A percentile compares a stretch with the other conserved stretches of the same genome.
These are phyloP conservation scores for Penicillium aurantiogriseum DNA, from an alignment of 2,329 filamentous ascomycete genomes.

Conservation along the genomic window DNA sequence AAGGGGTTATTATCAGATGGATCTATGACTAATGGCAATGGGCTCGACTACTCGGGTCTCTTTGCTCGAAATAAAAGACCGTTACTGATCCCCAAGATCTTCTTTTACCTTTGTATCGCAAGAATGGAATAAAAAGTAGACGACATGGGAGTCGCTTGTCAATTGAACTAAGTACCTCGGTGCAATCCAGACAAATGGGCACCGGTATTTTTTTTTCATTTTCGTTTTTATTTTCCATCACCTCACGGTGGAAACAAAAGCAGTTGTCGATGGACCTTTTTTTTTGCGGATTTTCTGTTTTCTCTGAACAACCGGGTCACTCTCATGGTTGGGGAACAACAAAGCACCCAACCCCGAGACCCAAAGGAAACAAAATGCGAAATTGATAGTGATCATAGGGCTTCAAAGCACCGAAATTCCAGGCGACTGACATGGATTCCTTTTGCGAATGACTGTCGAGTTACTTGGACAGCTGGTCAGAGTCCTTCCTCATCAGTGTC, in stretches of 20 bases:
- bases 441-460: neutral
- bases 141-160: neutral
- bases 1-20: neutral
- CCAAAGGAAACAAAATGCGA: neutral
- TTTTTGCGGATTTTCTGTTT: neutral
- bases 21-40: neutral
- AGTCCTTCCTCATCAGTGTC: neutral
- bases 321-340: neutral
- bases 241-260: neutral
- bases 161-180: neutral
- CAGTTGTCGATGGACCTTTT: neutral
- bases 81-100: neutral
- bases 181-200: neutral
- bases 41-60: neutral
- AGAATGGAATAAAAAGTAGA: neutral
- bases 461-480: neutral
- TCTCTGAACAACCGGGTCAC: neutral
- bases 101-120: neutral
- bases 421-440: neutral
- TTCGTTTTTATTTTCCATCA: neutral
- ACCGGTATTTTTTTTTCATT: neutral
- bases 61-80: neutral
- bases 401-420: no score
- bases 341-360: neutral
- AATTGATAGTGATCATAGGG: no score